These are phyloP conservation scores for Plectranthus barbatus DNA, from an alignment of 257 asterid genomes.

Conservation along the genomic window DNA sequence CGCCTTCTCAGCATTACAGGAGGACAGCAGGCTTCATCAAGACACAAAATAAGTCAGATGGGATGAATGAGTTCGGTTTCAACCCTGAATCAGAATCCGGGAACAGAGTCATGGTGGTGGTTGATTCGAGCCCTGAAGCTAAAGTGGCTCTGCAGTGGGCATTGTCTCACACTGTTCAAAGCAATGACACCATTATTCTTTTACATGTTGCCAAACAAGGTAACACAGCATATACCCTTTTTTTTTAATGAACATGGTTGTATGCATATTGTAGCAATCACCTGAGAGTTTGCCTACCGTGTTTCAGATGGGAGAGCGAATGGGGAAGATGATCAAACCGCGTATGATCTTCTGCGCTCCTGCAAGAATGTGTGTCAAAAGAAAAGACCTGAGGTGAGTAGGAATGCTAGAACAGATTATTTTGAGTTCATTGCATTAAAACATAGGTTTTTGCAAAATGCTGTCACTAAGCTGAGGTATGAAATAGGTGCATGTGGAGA, in stretches of 20 bases:
- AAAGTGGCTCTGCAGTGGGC: conserved; percentile 83
- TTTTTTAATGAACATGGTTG: neutral
- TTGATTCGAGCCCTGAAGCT: conserved; percentile 55
- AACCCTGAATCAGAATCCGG: conserved; percentile 34
- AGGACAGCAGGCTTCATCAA: conserved; percentile 26
- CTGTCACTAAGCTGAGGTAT: neutral
- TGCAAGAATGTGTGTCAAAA: conserved; percentile 35
- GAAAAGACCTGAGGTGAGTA: conserved; percentile 59
- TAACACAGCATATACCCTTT: neutral
- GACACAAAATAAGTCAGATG: conserved; percentile 25
- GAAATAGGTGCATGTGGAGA: conserved; percentile 64
- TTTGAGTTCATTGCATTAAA: neutral
- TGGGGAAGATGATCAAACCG: conserved; percentile 26
- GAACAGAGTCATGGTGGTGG: conserved; percentile 83
- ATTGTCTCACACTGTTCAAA: conserved; percentile 72
- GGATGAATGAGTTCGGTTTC: conserved; percentile 31
- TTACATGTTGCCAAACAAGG: conserved; percentile 57
- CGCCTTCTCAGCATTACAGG: conserved; percentile 40
- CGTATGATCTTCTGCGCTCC: conserved; percentile 34
- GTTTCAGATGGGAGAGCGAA: conserved; percentile 37
- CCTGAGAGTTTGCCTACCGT: neutral
- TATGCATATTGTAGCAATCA: neutral
- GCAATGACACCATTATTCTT: conserved; percentile 59
- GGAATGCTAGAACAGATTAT: neutral
- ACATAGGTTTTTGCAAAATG: too few species aligned